Evolutionary conservation across 2,329 filamentous ascomycete species (phyloP), one percentile per base, ranked within the genome.

Genomic region (Zymoseptoria tritici): DNA sequence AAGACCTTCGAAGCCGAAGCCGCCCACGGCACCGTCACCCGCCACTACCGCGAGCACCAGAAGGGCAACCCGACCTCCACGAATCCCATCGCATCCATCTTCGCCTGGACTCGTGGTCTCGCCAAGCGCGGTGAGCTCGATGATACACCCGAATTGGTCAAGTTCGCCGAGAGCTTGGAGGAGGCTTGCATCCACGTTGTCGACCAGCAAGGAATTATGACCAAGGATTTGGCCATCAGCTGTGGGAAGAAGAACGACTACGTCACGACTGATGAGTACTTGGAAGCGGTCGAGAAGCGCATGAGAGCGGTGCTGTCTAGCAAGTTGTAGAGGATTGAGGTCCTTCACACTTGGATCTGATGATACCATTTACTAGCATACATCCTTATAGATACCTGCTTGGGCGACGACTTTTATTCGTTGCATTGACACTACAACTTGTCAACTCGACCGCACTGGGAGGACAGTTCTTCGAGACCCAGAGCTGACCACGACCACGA

Each of bases 41-140:
- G 94, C 72, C 94, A 97, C 83, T 97, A 91, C 86, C 91, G 94
- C 74, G 93, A 97, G 82, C 90, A 97, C 84, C 94, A 97, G 80
- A 97, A 97, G 83, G 94, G 94, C 75, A 87, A 87, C 70, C 91
- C 96, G 79, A 99, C 94, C 59, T 96, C 91, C 52, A 99, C 94
- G 68, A 97, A 99, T 86, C 94, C 94, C 62, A 97, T 97, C 71
- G 94, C 94, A 64, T 96, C 91, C 75, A 97, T 99, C 81, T 99
- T 97, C 77, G 94, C 94, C 72, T 99, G 94, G 94, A 97, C 94
- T 62, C 89, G 94, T 61, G 94, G 94, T 71, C 85, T 99, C 54
- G 80, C 90, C 69, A 94, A 97, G 83, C 90, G 94, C 71, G 94
- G 94, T 70, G 88, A 90, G 80, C 85, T 99, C 67, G 94, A 99